phyloP scores from a whole-genome alignment of 225 moss, liverwort and hornwort species.

The Lunularia cruciata region DNA sequence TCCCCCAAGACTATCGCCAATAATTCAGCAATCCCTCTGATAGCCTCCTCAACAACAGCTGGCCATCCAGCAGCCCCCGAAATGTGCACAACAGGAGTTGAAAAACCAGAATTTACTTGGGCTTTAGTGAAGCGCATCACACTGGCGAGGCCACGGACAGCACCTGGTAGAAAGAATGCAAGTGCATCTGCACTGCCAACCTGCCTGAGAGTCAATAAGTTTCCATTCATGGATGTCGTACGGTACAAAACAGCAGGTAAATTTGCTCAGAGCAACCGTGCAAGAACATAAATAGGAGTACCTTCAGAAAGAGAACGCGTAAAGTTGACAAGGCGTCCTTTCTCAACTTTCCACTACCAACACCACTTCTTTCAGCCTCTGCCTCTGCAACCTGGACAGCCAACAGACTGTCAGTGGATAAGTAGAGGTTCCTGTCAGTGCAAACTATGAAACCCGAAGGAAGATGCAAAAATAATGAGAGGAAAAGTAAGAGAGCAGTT shows the following conservation, averaged over 20 bases:
- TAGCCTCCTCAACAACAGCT: slow-evolving; percentile 80
- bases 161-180: slow-evolving; percentile 90
- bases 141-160: slow-evolving; percentile 76
- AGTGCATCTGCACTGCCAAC: slow-evolving; percentile 92
- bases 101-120: slow-evolving; percentile 54
- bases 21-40: slow-evolving; percentile 72
- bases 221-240: neutral
- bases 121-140: slow-evolving; percentile 66
- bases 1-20: slow-evolving; percentile 76
- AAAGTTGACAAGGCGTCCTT: slow-evolving; percentile 70
- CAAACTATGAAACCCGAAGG: too few relatives aligned
- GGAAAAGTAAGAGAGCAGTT: neutral
- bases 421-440: neutral
- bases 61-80: slow-evolving; percentile 94
- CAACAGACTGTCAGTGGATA: neutral
- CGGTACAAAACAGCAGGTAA: neutral
- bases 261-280: neutral
- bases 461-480: too few relatives aligned
- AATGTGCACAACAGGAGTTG: slow-evolving; percentile 59
- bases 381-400: slow-evolving; percentile 71
- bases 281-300: slow-evolving; percentile 14
- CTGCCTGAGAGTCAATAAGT: slow-evolving; percentile 64
- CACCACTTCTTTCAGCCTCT: slow-evolving; percentile 68
- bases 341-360: slow-evolving; percentile 86
- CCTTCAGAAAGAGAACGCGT: slow-evolving; percentile 67